Percentiles rank a stretch among this genome's conserved stretches.
Conservation (phyloP, 208 protist species). For the Naegleria lovaniensis region DNA sequence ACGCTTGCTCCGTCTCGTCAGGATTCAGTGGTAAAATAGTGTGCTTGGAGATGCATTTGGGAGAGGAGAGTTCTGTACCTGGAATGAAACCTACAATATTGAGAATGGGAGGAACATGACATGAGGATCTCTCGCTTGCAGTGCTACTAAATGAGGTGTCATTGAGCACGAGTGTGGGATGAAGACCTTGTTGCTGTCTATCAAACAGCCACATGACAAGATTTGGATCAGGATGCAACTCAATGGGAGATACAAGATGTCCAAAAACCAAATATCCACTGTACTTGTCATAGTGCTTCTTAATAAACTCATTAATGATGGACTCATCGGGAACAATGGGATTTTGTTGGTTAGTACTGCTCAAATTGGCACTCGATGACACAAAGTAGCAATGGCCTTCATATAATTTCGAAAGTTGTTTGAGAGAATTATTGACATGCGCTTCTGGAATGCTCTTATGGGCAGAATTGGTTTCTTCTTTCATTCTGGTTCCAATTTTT, state of each 20-base stretch:
- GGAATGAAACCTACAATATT: neutral
- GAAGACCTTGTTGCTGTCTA: neutral
- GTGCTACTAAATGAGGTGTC: neutral
- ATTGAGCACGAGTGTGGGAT: neutral
- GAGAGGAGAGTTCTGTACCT: neutral
- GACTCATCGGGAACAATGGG: neutral
- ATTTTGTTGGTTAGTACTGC: neutral
- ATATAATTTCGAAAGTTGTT: neutral
- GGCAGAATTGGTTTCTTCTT: neutral
- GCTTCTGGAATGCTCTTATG: neutral
- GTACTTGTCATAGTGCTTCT: slow-evolving; percentile 9
- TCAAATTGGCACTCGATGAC: neutral
- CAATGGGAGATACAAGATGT: neutral
- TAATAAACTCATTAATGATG: neutral
- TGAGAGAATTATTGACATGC: neutral
- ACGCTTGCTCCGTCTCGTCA: neutral
- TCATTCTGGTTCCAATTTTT: neutral
- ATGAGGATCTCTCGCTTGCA: neutral
- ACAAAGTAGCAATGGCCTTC: neutral
- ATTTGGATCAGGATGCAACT: slow-evolving; percentile 24
- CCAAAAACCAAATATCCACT: slow-evolving; percentile 5
- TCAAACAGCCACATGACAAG: neutral
- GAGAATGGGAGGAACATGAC: neutral
- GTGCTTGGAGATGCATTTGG: slow-evolving; percentile 18
- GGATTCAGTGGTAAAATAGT: neutral